Percentiles rank a stretch among this genome's conserved stretches.
Conservation (phyloP, 306 rosid species). For the barrel medic (Medicago truncatula) region DNA sequence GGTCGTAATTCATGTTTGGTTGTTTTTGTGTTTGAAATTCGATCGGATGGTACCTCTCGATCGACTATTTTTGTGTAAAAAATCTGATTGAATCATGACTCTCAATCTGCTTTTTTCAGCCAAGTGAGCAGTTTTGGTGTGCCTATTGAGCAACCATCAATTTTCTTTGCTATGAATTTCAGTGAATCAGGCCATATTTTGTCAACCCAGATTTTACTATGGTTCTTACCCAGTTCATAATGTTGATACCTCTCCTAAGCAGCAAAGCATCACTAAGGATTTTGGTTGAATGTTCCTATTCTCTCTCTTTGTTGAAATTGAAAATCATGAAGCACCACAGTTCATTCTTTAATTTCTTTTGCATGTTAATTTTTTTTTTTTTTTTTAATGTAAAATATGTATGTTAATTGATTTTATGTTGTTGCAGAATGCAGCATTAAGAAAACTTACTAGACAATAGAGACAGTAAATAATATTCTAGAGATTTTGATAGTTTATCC, state of each 20-base stretch:
- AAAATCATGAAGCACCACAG: slow-evolving; percentile 21
- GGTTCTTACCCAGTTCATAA: slow-evolving; percentile 46
- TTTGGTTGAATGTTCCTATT: slow-evolving; percentile 83
- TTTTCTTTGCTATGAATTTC: slow-evolving; percentile 29
- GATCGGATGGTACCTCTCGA: too few relatives aligned
- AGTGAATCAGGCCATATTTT: slow-evolving; percentile 66
- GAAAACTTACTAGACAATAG: too few relatives aligned
- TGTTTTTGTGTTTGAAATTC: too few relatives aligned
- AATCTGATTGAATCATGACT: too few relatives aligned
- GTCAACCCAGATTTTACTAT: slow-evolving; percentile 65
- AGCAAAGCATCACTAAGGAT: slow-evolving; percentile 20
- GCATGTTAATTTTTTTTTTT: too few relatives aligned
- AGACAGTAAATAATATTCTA: slow-evolving; percentile 36
- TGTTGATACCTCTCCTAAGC: slow-evolving; percentile 49
- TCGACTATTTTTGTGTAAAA: too few relatives aligned
- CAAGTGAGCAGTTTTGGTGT: too few relatives aligned
- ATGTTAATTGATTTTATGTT: slow-evolving; percentile 13
- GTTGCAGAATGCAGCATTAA: slow-evolving; percentile 58
- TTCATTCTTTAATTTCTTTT: slow-evolving; percentile 25
- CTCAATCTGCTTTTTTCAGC: too few relatives aligned
- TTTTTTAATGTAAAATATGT: not conserved
- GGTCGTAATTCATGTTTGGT: too few relatives aligned
- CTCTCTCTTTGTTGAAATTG: slow-evolving; percentile 9
- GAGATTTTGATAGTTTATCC: slow-evolving; percentile 17
- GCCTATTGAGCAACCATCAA: too few relatives aligned